These are phyloP conservation scores for Lactarius indigo DNA, from an alignment of 768 basidiomycete species.

Conservation along the genomic window DNA sequence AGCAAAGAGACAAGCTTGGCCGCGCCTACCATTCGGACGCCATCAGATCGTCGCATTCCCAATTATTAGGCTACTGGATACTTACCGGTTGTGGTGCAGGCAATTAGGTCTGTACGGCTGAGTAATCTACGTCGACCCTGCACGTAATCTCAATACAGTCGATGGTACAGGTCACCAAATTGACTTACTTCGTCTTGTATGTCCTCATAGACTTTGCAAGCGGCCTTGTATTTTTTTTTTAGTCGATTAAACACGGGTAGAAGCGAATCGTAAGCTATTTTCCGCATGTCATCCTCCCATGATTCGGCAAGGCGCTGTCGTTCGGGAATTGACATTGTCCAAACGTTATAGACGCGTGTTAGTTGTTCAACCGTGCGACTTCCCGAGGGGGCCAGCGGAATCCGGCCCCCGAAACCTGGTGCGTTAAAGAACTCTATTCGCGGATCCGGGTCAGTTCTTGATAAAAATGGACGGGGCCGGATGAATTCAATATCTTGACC, in stretches of 20 bases:
- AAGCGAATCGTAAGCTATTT: conserved; percentile 31
- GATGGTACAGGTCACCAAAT: neutral
- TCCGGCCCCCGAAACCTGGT: conserved; percentile 32
- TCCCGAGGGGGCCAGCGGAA: conserved; percentile 39
- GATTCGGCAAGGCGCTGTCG: conserved; percentile 41
- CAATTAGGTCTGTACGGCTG: conserved; percentile 55
- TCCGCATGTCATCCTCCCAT: conserved; percentile 47
- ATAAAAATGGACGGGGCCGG: neutral
- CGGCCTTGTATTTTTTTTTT: conserved; percentile 42
- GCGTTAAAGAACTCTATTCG: conserved; percentile 35
- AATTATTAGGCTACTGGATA: neutral
- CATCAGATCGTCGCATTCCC: neutral
- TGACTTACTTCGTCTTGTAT: conserved; percentile 52
- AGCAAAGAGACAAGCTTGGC: conserved; percentile 61
- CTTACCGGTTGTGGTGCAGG: conserved; percentile 73
- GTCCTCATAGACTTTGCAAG: conserved; percentile 36
- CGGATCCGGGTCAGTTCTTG: conserved; percentile 6
- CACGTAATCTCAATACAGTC: neutral
- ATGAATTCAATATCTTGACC: conserved; percentile 23
- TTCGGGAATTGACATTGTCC: conserved; percentile 53
- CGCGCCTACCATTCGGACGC: conserved; percentile 44
- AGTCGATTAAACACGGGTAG: conserved; percentile 43
- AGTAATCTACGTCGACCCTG: conserved; percentile 59
- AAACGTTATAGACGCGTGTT: conserved; percentile 37
- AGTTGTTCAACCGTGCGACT: conserved; percentile 41